Evolutionary conservation across 176 grass and related monocot species (phyloP), one percentile per base, ranked within the genome.

Genomic region (Bromus sterilis): DNA sequence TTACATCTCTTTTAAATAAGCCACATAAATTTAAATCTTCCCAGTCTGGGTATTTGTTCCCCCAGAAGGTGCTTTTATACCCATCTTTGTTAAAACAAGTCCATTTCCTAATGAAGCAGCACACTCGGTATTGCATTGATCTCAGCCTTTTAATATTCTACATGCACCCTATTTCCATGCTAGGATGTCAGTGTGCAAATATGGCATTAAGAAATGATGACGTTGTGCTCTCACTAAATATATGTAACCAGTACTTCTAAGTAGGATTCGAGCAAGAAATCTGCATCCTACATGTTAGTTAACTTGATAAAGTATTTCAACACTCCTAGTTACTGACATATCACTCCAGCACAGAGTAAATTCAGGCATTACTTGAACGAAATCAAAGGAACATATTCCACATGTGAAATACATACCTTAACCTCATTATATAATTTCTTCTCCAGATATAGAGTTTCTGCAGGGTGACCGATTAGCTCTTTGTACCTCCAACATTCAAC

Each of bases 381-480:
- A n/a, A n/a, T n/a, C n/a, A n/a, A 43, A 84, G 53, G 39, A n/a
- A n/a, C n/a, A n/a, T n/a, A n/a, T n/a, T n/a, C n/a, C n/a, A n/a
- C n/a, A n/a, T n/a, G n/a, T 1, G 15, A 60, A n/a, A 59, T 30
- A 79, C 83, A 76, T 84, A 98, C 95, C 95, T 93, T 85, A 76
- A 98, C 90, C 84, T 98, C 95, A 18, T 93, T 76, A 63, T 93
- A 88, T 56, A 98, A 56, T 64, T 98, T 98, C 81, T 69, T 81
- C 86, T 98, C 95, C 95, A 98, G 37, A 93, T 88, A 77, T 88
- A 89, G 35, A 98, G 78, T 80, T 91, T 98, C 79, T 95, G 86
- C 79, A 98, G 83, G 9, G 93, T 95, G 21, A 86, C 77, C 31
- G 89, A 91, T 72, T 95, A 82, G 83, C 34, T 91, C 61, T 83